Evolutionary conservation across 148 eudicot species (phyloP), one percentile per base, ranked within the genome.

Genomic region (Rhododendron vialii): DNA sequence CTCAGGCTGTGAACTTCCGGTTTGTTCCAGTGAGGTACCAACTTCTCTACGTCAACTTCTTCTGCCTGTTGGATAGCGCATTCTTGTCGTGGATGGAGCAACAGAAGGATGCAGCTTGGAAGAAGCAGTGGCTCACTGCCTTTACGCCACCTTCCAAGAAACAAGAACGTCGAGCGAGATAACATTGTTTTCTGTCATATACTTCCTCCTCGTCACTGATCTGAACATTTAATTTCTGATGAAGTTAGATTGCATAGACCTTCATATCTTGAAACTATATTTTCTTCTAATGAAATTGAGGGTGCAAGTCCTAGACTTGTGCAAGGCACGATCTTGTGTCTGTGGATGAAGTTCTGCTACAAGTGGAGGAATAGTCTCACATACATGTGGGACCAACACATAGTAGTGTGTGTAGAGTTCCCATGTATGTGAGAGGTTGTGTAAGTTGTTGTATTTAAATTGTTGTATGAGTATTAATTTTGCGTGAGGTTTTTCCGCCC

Each of bases 31-130:
- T 91, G 71, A 88, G 47, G 78, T 89, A 88, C 77, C 93, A 91
- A 81, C 93, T 91, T 73, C 89, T 89, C 0, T 89, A 88, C 38
- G 91, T 85, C 1, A 91, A 91, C 74, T 18, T 83, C 26, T 89
- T 91, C 84, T 91, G 92, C 89, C 80, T 91, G 91, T 41, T 89
- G 55, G 92, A 91, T 33, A 89, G 90, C n/a, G 87, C 88, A 26
- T 89, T 89, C 67, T 67, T 91, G 87, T 90, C 93, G 9, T 88
- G 91, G 91, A 75, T 91, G 73, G 93, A 90, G 86, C 93, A 91
- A 67, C 93, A 89, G 76, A 77, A 89, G 53, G 91, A 91, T 83
- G 91, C 89, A 9, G 47, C 87, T 10, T 91, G 91, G 74, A 63
- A 67, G 91, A 91, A 89, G 85, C 89, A 84, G n/a, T 83, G 86